phyloP scores from a whole-genome alignment of 2,329 filamentous ascomycete genomes.

The Colletotrichum cordylinicola region DNA sequence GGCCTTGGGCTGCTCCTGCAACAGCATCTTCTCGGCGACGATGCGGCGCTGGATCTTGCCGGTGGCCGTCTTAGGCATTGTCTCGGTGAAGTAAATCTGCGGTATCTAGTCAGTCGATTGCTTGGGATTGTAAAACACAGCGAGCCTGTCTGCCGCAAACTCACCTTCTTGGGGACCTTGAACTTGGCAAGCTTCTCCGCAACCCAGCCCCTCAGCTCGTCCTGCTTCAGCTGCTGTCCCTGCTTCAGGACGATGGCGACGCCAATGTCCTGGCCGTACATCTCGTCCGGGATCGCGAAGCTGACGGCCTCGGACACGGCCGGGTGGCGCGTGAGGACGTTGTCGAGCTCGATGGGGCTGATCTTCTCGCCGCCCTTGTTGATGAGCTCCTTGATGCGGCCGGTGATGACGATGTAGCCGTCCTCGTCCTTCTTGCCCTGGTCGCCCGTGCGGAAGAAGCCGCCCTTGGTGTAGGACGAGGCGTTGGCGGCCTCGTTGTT shows the following conservation, averaged over 20 bases:
- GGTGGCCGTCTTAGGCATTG: slow-evolving; percentile 92
- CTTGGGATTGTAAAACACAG: background rate
- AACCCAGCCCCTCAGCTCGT: slow-evolving; percentile 73
- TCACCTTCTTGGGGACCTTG: slow-evolving; percentile 83
- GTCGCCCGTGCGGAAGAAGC: slow-evolving; percentile 88
- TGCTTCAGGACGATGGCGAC: slow-evolving; percentile 78
- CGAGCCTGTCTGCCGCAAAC: slow-evolving; percentile 15
- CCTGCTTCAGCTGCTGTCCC: slow-evolving; percentile 59
- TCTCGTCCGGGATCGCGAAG: slow-evolving; percentile 82
- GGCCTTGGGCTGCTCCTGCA: slow-evolving; percentile 63
- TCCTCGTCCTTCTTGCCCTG: slow-evolving; percentile 82
- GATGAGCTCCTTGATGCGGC: slow-evolving; percentile 93
- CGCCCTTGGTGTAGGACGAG: slow-evolving; percentile 73
- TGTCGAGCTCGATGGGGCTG: slow-evolving; percentile 86
- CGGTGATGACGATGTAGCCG: slow-evolving; percentile 85
- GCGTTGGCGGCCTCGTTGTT: slow-evolving; percentile 82
- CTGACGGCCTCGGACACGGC: slow-evolving; percentile 80
- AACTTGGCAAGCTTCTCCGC: slow-evolving; percentile 77
- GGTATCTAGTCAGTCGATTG: background rate
- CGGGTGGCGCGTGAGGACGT: slow-evolving; percentile 76
- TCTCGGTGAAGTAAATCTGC: slow-evolving; percentile 80
- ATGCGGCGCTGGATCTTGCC: slow-evolving; percentile 87
- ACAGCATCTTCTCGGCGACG: slow-evolving; percentile 85
- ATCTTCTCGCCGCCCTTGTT: slow-evolving; percentile 93
- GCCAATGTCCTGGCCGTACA: slow-evolving; percentile 84